Conservation (phyloP, 768 basidiomycete species). For the Phanerochaete sordida region DNA sequence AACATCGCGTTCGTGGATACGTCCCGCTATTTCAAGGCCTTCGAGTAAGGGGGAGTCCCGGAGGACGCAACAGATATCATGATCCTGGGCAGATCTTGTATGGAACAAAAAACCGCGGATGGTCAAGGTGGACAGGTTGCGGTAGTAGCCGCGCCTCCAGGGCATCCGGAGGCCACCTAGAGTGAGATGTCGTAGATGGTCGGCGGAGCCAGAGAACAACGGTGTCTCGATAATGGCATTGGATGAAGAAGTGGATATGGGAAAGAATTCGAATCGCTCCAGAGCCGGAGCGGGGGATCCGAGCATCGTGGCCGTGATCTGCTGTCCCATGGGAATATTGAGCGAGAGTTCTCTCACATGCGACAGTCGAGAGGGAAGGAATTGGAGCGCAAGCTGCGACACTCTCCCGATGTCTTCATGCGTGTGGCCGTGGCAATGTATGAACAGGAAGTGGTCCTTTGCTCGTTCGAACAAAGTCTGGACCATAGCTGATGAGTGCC, state of each 20-base stretch:
- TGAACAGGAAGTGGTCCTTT: background rate
- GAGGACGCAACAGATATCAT: background rate
- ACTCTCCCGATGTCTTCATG: background rate
- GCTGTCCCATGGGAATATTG: background rate
- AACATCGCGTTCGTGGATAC: background rate
- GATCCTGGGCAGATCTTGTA: background rate
- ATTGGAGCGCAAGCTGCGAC: background rate
- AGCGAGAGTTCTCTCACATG: background rate
- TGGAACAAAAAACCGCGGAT: background rate
- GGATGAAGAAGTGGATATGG: no score
- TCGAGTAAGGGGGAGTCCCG: background rate
- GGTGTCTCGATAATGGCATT: background rate
- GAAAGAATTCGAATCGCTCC: background rate
- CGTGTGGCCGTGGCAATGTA: background rate
- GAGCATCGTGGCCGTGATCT: background rate
- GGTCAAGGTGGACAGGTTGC: background rate
- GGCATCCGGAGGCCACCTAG: background rate
- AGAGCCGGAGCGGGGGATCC: background rate
- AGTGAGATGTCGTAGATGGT: background rate
- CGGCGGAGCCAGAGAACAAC: background rate
- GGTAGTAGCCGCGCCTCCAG: background rate
- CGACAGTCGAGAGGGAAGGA: background rate
- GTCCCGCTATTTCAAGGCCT: background rate
- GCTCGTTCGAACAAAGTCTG: background rate
- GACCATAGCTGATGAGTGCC: background rate